Conservation (phyloP, 2,329 filamentous ascomycete genomes). For the Zelopaecilomyces penicillatus region DNA sequence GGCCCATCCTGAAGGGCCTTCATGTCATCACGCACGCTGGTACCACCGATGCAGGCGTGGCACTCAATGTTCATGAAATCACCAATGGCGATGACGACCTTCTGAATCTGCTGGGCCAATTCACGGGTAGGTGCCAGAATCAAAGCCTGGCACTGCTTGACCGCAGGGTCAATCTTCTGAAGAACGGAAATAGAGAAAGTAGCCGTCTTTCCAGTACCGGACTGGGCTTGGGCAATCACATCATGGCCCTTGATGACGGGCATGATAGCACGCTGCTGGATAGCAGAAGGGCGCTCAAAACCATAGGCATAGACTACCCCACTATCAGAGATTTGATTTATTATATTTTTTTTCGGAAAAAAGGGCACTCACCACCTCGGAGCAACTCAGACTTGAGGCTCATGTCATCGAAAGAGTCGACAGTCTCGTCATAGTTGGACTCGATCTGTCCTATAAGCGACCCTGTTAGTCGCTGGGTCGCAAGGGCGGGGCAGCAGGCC, state of each 20-base stretch:
- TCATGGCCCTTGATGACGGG: slow-evolving; percentile 99
- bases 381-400: slow-evolving; percentile 94
- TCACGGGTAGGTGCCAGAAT: slow-evolving; percentile 98
- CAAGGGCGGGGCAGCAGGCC: background rate
- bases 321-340: slow-evolving; percentile 17
- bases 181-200: slow-evolving; percentile 99
- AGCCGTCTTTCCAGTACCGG: slow-evolving; percentile 98
- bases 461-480: slow-evolving; percentile 14
- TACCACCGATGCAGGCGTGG: slow-evolving; percentile 96
- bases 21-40: slow-evolving; percentile 96
- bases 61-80: slow-evolving; percentile 99
- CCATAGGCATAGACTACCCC: slow-evolving; percentile 85
- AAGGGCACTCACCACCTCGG: slow-evolving; percentile 60
- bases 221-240: slow-evolving; percentile 99
- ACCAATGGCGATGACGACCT: slow-evolving; percentile 84
- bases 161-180: slow-evolving; percentile 91
- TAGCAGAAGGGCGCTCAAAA: slow-evolving; percentile 99
- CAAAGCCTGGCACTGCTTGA: slow-evolving; percentile 96
- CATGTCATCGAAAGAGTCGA: slow-evolving; percentile 99
- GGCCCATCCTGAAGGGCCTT: slow-evolving; percentile 95
- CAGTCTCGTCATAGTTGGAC: slow-evolving; percentile 99
- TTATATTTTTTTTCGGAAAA: background rate
- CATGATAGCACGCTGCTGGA: slow-evolving; percentile 99
- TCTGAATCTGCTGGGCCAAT: slow-evolving; percentile 98
- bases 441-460: slow-evolving; percentile 80